phyloP scores from a whole-genome alignment of 306 rosid species.

The Calophaca sinica region DNA sequence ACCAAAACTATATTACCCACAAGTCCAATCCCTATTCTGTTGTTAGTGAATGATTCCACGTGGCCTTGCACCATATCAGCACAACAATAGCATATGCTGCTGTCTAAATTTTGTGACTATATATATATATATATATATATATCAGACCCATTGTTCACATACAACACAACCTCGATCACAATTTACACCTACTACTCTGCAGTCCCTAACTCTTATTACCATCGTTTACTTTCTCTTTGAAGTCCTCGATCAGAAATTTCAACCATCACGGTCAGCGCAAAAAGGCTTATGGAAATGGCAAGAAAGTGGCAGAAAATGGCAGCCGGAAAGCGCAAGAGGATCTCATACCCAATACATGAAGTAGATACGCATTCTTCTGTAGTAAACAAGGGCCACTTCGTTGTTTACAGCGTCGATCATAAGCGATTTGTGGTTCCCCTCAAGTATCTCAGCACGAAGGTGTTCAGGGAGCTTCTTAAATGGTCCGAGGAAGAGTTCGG shows the following conservation, averaged over 20 bases:
- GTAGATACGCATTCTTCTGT: neutral
- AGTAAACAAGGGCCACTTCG: conserved; percentile 48
- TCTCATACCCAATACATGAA: conserved; percentile 37
- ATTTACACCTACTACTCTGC: neutral
- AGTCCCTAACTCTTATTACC: neutral
- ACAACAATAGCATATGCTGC: conserved; percentile 36
- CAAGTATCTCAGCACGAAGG: conserved; percentile 38
- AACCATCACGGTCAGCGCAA: conserved; percentile 37
- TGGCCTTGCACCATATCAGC: conserved; percentile 45
- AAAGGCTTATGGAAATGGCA: conserved; percentile 49
- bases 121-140: conserved; percentile 28
- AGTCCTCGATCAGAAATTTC: neutral
- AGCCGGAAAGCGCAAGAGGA: conserved; percentile 38
- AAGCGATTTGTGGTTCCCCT: conserved; percentile 50
- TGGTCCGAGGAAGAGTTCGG: conserved; percentile 57
- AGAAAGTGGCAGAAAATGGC: conserved; percentile 55
- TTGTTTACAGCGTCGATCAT: conserved; percentile 43
- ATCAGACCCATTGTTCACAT: neutral
- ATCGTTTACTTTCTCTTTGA: too few species aligned
- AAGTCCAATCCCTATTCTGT: conserved; percentile 21
- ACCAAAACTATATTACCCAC: conserved; percentile 18
- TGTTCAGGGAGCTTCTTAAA: conserved; percentile 48
- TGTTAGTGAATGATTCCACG: conserved; percentile 35
- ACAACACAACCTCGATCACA: neutral
- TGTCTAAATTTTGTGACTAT: conserved; percentile 28